These are phyloP conservation scores for Colletotrichum somersetense DNA, from an alignment of 2,329 filamentous ascomycete genomes.

Conservation along the genomic window DNA sequence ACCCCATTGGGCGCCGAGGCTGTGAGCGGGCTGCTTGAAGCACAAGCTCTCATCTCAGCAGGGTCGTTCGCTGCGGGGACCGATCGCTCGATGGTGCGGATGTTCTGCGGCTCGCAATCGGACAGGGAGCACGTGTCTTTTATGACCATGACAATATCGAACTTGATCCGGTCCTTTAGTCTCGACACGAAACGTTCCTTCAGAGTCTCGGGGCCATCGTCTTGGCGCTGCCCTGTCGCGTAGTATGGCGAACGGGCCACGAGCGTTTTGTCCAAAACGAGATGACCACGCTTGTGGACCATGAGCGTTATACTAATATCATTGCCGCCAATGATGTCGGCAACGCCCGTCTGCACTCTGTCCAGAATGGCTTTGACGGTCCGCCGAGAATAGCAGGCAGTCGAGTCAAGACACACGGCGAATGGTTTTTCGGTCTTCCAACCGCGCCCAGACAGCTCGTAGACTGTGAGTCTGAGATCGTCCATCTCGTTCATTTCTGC, in stretches of 20 bases:
- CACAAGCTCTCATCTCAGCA: slow-evolving; percentile 36
- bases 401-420: slow-evolving; percentile 57
- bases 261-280: slow-evolving; percentile 64
- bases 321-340: slow-evolving; percentile 61
- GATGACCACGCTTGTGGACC: slow-evolving; percentile 65
- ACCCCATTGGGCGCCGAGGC: slow-evolving; percentile 26
- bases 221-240: slow-evolving; percentile 43
- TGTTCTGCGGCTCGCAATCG: slow-evolving; percentile 45
- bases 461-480: slow-evolving; percentile 63
- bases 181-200: slow-evolving; percentile 54
- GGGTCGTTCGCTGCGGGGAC: slow-evolving; percentile 38
- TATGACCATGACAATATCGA: slow-evolving; percentile 63
- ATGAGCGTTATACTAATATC: slow-evolving; percentile 61
- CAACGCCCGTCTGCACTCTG: slow-evolving; percentile 63
- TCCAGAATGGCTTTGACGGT: slow-evolving; percentile 64
- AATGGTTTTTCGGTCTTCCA: slow-evolving; percentile 63
- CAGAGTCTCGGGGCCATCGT: slow-evolving; percentile 52
- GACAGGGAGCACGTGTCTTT: slow-evolving; percentile 64
- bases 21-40: slow-evolving; percentile 32
- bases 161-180: slow-evolving; percentile 60
- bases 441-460: slow-evolving; percentile 59
- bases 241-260: slow-evolving; percentile 49
- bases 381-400: slow-evolving; percentile 57
- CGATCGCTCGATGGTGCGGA: slow-evolving; percentile 39
- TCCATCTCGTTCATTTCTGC: slow-evolving; percentile 55